Evolutionary conservation across 108 stramenopile species (phyloP).

Genomic region (Pinguiococcus pyrenoidosus): DNA sequence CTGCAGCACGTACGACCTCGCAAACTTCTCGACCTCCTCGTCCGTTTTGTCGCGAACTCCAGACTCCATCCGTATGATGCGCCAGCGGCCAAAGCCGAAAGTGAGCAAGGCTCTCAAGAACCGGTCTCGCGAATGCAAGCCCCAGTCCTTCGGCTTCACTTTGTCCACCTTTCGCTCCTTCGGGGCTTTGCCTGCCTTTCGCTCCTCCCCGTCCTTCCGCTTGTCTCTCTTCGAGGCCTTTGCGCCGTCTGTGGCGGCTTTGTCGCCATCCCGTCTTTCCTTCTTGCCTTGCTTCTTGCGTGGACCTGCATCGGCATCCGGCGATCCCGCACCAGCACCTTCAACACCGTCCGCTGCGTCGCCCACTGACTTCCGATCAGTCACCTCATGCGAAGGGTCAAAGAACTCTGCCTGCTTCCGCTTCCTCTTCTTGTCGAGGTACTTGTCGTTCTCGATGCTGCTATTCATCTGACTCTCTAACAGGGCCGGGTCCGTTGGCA

Average conservation of each 20-base stretch:
- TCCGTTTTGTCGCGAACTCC: conserved; percentile 9
- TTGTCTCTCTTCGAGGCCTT: neutral
- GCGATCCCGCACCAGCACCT: neutral
- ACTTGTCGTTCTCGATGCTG: neutral
- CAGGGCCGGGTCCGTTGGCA: neutral
- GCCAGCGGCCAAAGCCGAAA: conserved; percentile 37
- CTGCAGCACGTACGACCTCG: conserved; percentile 29
- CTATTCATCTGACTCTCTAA: conserved; percentile 1
- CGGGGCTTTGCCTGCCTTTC: neutral
- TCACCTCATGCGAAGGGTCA: neutral
- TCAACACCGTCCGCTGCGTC: neutral
- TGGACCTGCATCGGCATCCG: neutral
- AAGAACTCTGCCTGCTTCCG: neutral
- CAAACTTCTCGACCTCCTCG: conserved; percentile 30
- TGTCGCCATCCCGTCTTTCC: neutral
- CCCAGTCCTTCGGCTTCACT: conserved; percentile 11
- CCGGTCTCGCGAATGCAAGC: conserved; percentile 32
- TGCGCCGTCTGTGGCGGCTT: neutral
- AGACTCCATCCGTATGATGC: conserved; percentile 23
- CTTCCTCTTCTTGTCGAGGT: neutral
- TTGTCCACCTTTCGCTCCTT: neutral
- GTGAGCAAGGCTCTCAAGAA: conserved; percentile 16
- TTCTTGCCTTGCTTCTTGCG: neutral
- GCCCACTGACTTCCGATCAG: neutral
- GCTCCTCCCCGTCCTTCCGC: neutral